phyloP scores from a whole-genome alignment of 768 basidiomycete genomes.

The Tremella fuciformis region DNA sequence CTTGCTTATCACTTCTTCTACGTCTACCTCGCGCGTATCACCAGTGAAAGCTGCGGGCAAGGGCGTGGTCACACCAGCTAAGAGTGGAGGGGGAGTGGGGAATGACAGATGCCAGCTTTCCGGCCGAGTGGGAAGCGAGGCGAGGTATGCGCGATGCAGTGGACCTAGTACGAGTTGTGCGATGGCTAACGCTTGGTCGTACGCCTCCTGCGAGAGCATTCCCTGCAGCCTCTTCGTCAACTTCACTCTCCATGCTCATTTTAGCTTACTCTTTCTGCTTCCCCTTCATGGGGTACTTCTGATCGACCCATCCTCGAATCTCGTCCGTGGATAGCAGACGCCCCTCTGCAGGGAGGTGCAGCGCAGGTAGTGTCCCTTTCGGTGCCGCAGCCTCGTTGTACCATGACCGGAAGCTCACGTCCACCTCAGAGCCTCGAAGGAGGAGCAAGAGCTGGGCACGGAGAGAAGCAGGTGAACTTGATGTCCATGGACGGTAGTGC shows the following conservation, averaged over 20 bases:
- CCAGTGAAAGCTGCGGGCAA: constrained; percentile 40
- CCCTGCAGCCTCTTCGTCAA: constrained; percentile 28
- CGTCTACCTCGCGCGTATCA: constrained; percentile 27
- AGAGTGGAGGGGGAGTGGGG: constrained; percentile 33
- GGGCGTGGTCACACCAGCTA: constrained; percentile 37
- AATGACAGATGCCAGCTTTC: constrained; percentile 19
- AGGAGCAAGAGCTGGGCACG: constrained; percentile 41
- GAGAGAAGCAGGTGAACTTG: constrained; percentile 29
- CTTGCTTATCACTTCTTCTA: constrained; percentile 17
- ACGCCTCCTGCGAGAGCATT: constrained; percentile 34
- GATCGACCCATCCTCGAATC: constrained; percentile 39
- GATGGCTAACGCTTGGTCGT: constrained; percentile 35
- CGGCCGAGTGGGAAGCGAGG: constrained; percentile 12
- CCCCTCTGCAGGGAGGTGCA: constrained; percentile 30
- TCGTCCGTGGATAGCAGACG: constrained; percentile 28
- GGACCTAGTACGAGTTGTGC: constrained; percentile 31
- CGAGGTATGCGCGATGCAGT: constrained; percentile 37
- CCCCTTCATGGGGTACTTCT: constrained; percentile 31
- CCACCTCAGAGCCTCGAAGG: constrained; percentile 21
- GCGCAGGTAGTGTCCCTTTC: constrained; percentile 27
- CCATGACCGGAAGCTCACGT: constrained; percentile 34
- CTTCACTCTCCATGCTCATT: neutral
- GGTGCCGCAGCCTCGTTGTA: constrained; percentile 29
- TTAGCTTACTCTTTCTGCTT: constrained; percentile 33
- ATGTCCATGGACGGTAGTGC: constrained; percentile 33